phyloP scores from a whole-genome alignment of 176 grass and related monocot species.

The Pontederia crassipes region DNA sequence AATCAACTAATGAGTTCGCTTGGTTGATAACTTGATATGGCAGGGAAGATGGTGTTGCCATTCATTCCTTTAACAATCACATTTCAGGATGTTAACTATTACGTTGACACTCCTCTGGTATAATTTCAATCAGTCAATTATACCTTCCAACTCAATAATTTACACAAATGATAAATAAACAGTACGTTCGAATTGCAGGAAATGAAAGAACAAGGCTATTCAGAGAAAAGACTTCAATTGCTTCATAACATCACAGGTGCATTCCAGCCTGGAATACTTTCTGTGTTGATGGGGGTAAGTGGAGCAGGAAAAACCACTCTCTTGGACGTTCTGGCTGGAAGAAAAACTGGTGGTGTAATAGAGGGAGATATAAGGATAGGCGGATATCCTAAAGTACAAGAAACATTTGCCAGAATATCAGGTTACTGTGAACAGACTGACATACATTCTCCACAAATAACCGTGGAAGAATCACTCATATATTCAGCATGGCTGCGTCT shows the following conservation, averaged over 20 bases:
- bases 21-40: too few relatives aligned
- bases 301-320: conserved; percentile 79
- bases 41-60: conserved; percentile 39
- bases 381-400: conserved; percentile 59
- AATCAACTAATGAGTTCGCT: too few relatives aligned
- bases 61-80: conserved; percentile 64
- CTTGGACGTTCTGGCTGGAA: conserved; percentile 68
- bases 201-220: conserved; percentile 57
- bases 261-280: conserved; percentile 50
- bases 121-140: not conserved
- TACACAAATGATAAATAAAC: not conserved
- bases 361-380: conserved; percentile 69
- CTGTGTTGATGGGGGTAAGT: conserved; percentile 65
- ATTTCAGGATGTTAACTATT: conserved; percentile 77
- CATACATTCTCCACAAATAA: conserved; percentile 65
- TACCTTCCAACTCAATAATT: not conserved
- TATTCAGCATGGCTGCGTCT: conserved; percentile 74
- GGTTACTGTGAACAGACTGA: conserved; percentile 70
- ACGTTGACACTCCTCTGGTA: conserved; percentile 63
- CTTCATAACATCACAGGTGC: conserved; percentile 62
- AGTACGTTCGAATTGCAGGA: conserved; percentile 24
- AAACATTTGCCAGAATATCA: conserved; percentile 74
- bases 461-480: conserved; percentile 51
- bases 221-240: conserved; percentile 46
- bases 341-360: conserved; percentile 58